Evolutionary conservation across 345 rosid species (phyloP).

Genomic region (Rubroshorea leprosula): DNA sequence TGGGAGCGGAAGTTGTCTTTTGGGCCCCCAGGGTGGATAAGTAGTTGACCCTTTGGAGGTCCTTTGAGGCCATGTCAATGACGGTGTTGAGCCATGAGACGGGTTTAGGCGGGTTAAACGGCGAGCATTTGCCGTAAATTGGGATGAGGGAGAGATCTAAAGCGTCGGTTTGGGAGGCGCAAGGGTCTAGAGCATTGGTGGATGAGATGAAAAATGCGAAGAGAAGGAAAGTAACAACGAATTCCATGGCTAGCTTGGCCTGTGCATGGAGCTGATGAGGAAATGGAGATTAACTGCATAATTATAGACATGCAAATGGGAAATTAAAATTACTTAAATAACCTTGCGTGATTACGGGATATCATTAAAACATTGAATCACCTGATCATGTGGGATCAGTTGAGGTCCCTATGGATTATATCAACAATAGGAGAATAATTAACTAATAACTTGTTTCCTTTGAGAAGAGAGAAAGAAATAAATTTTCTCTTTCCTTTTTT

Average conservation of each 20-base stretch:
- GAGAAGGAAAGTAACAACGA: slow-evolving; percentile 24
- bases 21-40: slow-evolving; percentile 46
- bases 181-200: slow-evolving; percentile 39
- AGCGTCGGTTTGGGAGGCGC: slow-evolving; percentile 31
- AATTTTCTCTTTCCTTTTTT: no score
- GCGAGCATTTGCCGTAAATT: slow-evolving; percentile 73
- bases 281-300: neutral
- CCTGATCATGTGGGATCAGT: neutral
- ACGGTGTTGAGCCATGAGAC: no score
- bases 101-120: slow-evolving; percentile 46
- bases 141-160: slow-evolving; percentile 62
- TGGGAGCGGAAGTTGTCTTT: slow-evolving; percentile 47
- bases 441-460: no score
- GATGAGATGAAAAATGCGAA: slow-evolving; percentile 33
- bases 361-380: no score
- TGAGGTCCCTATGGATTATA: slow-evolving; percentile 4
- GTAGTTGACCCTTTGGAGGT: slow-evolving; percentile 53
- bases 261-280: slow-evolving; percentile 17
- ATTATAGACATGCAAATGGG: slow-evolving; percentile 14
- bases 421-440: no score
- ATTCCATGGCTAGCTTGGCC: slow-evolving; percentile 57
- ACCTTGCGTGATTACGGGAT: slow-evolving; percentile 22
- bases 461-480: no score
- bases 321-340: slow-evolving; percentile 25
- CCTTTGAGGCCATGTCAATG: slow-evolving; percentile 79